phyloP scores from a whole-genome alignment of 805 yeast species.

The Diddensiella transvaalensis region DNA sequence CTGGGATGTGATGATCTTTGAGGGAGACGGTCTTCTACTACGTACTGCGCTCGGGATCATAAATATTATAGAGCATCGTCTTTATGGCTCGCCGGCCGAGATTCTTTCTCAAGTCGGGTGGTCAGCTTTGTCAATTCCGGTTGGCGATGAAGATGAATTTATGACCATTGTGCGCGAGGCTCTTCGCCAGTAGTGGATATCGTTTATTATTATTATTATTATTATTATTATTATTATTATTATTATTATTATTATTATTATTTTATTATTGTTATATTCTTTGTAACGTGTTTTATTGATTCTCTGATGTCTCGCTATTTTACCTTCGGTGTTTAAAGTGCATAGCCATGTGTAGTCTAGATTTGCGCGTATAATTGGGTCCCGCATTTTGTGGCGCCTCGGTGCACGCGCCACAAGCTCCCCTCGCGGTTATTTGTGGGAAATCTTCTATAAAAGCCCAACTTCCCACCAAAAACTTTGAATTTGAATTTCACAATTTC shows the following conservation, averaged over 20 bases:
- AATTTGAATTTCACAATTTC: constrained; percentile 12
- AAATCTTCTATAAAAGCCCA: neutral
- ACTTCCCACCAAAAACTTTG: neutral
- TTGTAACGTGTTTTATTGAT: neutral
- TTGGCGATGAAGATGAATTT: constrained; percentile 51
- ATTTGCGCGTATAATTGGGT: too few species aligned
- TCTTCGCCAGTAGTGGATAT: constrained; percentile 22
- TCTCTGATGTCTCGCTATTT: too few species aligned
- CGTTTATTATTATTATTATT: constrained; percentile 4
- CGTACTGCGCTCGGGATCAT: constrained; percentile 53
- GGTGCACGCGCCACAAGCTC: too few species aligned
- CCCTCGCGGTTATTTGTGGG: too few species aligned
- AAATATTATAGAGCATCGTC: constrained; percentile 44
- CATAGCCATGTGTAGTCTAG: too few species aligned
- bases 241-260: neutral
- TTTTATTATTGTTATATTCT: neutral
- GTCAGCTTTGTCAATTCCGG: constrained; percentile 37
- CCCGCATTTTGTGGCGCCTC: too few species aligned
- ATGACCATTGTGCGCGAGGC: constrained; percentile 41
- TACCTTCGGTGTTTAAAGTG: too few species aligned
- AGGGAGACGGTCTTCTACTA: constrained; percentile 54
- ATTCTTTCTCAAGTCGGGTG: constrained; percentile 38
- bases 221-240: neutral
- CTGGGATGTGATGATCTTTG: constrained; percentile 58
- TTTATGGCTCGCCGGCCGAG: constrained; percentile 50